phyloP scores from a whole-genome alignment of 164 flowering plant species.

The Kalanchoe fedtschenkoi region DNA sequence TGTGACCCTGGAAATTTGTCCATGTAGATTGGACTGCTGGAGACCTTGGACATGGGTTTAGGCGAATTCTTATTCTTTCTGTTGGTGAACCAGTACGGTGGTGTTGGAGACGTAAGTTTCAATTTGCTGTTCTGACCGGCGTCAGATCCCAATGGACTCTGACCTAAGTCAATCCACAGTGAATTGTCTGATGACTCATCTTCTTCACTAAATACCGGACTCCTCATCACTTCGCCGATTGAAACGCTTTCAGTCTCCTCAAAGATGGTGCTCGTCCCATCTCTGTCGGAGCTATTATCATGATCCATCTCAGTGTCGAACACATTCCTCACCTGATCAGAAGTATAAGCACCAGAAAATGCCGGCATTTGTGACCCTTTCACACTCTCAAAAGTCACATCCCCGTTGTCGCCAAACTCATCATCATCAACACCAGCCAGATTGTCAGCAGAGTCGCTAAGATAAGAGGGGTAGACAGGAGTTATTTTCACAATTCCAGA shows the following conservation, averaged over 20 bases:
- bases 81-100: slow-evolving; percentile 54
- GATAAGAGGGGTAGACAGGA: slow-evolving; percentile 65
- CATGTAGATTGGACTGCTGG: slow-evolving; percentile 47
- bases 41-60: slow-evolving; percentile 32
- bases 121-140: slow-evolving; percentile 32
- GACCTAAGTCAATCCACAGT: slow-evolving; percentile 84
- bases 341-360: slow-evolving; percentile 76
- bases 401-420: slow-evolving; percentile 29
- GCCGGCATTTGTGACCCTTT: slow-evolving; percentile 61
- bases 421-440: slow-evolving; percentile 41
- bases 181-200: slow-evolving; percentile 83
- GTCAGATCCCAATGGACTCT: slow-evolving; percentile 67
- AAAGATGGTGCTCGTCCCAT: slow-evolving; percentile 78
- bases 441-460: slow-evolving; percentile 67
- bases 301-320: slow-evolving; percentile 77
- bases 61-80: slow-evolving; percentile 40
- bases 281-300: slow-evolving; percentile 67
- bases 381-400: slow-evolving; percentile 27
- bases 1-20: slow-evolving; percentile 24
- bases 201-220: slow-evolving; percentile 88
- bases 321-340: slow-evolving; percentile 79
- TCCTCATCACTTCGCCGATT: slow-evolving; percentile 77
- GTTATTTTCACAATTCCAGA: slow-evolving; percentile 85
- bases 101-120: slow-evolving; percentile 42
- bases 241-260: slow-evolving; percentile 81